Base-by-base conservation (phyloP, 495 filamentous ascomycete species). In the Lentithecium fluviatile region DNA sequence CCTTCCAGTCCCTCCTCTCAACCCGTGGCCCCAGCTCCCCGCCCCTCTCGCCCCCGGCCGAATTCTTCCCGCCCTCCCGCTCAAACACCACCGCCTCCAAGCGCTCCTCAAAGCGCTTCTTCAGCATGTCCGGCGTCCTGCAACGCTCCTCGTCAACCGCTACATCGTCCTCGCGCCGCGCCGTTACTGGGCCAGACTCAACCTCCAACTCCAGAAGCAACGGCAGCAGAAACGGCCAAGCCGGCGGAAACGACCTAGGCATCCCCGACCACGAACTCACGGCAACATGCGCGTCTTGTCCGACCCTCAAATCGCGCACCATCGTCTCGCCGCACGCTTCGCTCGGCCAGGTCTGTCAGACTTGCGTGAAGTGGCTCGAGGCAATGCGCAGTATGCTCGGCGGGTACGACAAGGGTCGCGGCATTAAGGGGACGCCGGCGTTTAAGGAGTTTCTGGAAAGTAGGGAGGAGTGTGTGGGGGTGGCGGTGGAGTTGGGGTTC, bases 371-470 rank as follows among this genome's bases (percentile, higher is more conserved):
- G 51, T 46, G 23, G 19, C 21, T 62, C 15, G 37, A 42, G 17
- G 50, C 54, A n/a, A 62, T 62, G 58, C 43, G 51, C n/a, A 20
- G 13, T 49, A 51, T 62, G 47, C 17, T 62, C 25, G 32, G 45
- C 10, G n/a, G 40, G 17, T 53, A 38, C 17, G 45, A 56, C n/a
- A 49, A 25, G 20, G 55, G 10, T 1, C 50, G 58, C 32, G 48
- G 51, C 32, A 36, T 62, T 10, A 48, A 38, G 51, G 58, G 58
- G 26, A 55, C 37, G n/a, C 40, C 10, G 7, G 57, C 57, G 45
- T 60, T 60, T 60, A 23, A 25, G 11, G 38, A 53, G 36, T 60
- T 60, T 52, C 45, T 60, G 57, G 23, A 38, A 38, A 1, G 23
- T 6, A 51, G 56, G 19, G 56, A 45, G 46, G 47, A 52, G 46